A percentile compares a stretch with the other conserved stretches of the same genome.
These are phyloP conservation scores for Rasamsonia emersonii DNA, from an alignment of 2,329 filamentous ascomycete genomes.

Conservation along the genomic window DNA sequence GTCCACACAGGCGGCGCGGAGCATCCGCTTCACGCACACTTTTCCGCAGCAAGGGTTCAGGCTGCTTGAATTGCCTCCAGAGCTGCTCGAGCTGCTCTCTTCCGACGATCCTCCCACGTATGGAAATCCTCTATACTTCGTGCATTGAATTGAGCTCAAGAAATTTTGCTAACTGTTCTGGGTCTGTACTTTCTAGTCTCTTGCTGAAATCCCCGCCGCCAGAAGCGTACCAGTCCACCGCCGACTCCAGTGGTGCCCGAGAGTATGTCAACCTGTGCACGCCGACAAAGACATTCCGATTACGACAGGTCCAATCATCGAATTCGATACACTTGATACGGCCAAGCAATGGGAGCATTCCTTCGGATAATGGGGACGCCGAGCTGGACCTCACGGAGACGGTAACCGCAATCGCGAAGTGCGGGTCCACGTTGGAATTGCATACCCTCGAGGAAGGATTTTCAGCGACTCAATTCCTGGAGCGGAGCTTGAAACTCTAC, in stretches of 20 bases:
- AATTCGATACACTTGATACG: slow-evolving; percentile 52
- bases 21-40: slow-evolving; percentile 33
- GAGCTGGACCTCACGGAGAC: slow-evolving; percentile 20
- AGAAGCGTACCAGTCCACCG: slow-evolving; percentile 19
- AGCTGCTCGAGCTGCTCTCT: slow-evolving; percentile 46
- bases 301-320: slow-evolving; percentile 58
- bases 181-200: slow-evolving; percentile 28
- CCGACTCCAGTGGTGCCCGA: slow-evolving; percentile 15
- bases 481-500: slow-evolving; percentile 22
- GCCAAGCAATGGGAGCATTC: slow-evolving; percentile 28
- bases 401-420: slow-evolving; percentile 36
- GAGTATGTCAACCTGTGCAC: slow-evolving; percentile 52
- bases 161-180: too few species aligned
- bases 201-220: slow-evolving; percentile 34
- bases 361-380: slow-evolving; percentile 11
- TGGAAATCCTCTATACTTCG: slow-evolving; percentile 6
- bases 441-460: slow-evolving; percentile 18
- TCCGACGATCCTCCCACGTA: slow-evolving; percentile 36
- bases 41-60: slow-evolving; percentile 46
- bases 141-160: too few species aligned
- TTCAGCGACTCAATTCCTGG: slow-evolving; percentile 22
- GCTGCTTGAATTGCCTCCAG: slow-evolving; percentile 52
- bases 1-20: slow-evolving; percentile 29
- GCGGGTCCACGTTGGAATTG: slow-evolving; percentile 39
- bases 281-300: slow-evolving; percentile 46